Percentiles rank a stretch among this genome's conserved stretches.
phyloP scores from a whole-genome alignment of 139 green algal species.

The Closterium sp. region DNA sequence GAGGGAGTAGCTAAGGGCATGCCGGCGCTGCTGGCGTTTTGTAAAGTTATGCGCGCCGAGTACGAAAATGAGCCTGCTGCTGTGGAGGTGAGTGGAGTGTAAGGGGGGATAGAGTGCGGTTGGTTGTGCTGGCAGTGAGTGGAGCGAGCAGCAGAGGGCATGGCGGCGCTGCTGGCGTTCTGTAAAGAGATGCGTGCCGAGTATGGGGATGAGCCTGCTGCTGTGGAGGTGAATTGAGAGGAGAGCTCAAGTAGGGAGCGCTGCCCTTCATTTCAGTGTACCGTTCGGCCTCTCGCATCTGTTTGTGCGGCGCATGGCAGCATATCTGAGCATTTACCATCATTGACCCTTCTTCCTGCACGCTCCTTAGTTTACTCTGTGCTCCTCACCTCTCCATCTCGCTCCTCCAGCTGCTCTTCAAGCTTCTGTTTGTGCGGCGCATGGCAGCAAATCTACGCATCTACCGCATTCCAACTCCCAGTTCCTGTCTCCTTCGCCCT shows the following conservation, averaged over 20 bases:
- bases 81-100: neutral
- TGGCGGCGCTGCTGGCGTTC: neutral
- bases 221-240: too few species aligned
- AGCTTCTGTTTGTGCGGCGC: neutral
- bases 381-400: too few species aligned
- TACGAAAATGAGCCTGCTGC: neutral
- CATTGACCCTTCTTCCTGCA: too few species aligned
- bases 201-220: neutral
- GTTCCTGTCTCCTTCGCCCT: neutral
- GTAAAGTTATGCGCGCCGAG: neutral
- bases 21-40: neutral
- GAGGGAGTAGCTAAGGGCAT: neutral
- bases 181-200: neutral
- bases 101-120: too few species aligned
- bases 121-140: neutral
- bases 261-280: too few species aligned
- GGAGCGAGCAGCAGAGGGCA: neutral
- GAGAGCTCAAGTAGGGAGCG: too few species aligned
- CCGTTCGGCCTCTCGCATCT: too few species aligned
- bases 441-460: constrained; percentile 34
- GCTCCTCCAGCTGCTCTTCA: too few species aligned
- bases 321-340: constrained; percentile 12
- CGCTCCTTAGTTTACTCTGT: too few species aligned
- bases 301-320: constrained; percentile 9
- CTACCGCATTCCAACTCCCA: neutral